Evolutionary conservation across 73 alveolate species (phyloP).

Genomic region (Uronychia setigera): DNA sequence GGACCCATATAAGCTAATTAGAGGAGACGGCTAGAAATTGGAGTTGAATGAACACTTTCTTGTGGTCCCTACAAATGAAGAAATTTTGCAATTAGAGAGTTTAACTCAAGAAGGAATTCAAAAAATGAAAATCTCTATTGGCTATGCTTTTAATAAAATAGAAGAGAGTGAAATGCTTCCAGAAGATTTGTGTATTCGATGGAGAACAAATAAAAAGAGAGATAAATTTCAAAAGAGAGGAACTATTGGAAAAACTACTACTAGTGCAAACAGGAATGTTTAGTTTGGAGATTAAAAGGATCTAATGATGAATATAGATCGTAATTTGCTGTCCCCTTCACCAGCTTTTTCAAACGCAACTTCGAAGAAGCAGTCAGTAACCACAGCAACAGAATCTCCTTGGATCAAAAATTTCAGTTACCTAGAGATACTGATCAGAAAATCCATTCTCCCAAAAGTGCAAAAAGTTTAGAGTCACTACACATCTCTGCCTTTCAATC

Average conservation of each 20-base stretch:
- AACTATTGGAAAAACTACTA: not conserved
- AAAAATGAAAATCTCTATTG: not conserved
- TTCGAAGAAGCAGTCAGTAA: not conserved
- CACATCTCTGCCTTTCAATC: no score
- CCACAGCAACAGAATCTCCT: not conserved
- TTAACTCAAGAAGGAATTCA: not conserved
- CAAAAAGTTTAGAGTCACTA: no score
- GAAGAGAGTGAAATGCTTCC: not conserved
- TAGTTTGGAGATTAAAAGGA: no score
- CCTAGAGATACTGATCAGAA: not conserved
- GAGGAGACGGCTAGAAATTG: no score
- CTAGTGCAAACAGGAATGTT: not conserved
- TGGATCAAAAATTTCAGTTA: not conserved
- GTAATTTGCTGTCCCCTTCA: not conserved
- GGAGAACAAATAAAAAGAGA: not conserved
- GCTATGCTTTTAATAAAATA: not conserved
- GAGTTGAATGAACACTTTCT: not conserved
- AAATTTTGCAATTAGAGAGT: conserved; percentile 43
- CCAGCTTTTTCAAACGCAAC: not conserved
- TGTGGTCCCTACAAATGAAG: conserved; percentile 56
- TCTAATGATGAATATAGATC: no score
- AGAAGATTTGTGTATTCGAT: not conserved
- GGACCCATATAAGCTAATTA: no score
- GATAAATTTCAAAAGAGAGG: not conserved
- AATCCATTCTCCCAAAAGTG: not conserved